Percentiles rank a stretch among this genome's conserved stretches.
These are phyloP conservation scores for Hemisphaericaspora xylofermentans DNA, from an alignment of 1,139 yeast genomes.

Conservation along the genomic window DNA sequence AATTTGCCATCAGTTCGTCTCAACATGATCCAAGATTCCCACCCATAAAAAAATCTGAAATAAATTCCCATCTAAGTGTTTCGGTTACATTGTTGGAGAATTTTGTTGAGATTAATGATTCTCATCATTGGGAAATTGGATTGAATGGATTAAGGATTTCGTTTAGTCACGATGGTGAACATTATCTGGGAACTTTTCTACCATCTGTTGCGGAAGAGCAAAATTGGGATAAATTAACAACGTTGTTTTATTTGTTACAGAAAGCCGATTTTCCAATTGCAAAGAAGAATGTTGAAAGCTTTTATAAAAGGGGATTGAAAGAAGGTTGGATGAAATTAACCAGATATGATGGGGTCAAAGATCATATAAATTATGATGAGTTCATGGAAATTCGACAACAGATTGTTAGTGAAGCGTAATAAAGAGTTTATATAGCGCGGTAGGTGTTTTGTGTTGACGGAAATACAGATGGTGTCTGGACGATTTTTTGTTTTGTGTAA, in stretches of 20 bases:
- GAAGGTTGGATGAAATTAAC: slow-evolving; percentile 39
- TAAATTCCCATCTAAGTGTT: slow-evolving; percentile 39
- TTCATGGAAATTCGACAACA: slow-evolving; percentile 18
- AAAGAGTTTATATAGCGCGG: too few species aligned
- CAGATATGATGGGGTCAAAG: slow-evolving; percentile 41
- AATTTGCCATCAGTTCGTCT: slow-evolving; percentile 67
- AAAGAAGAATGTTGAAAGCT: slow-evolving; percentile 20
- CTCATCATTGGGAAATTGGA: slow-evolving; percentile 80
- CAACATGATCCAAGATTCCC: slow-evolving; percentile 74
- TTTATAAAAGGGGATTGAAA: slow-evolving; percentile 30
- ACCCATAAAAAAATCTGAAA: slow-evolving; percentile 59
- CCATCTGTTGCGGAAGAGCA: slow-evolving; percentile 94
- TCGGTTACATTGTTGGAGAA: slow-evolving; percentile 66
- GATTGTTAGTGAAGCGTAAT: not conserved
- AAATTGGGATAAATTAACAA: slow-evolving; percentile 73
- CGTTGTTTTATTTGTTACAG: slow-evolving; percentile 64
- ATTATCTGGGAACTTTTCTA: slow-evolving; percentile 73
- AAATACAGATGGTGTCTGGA: not conserved
- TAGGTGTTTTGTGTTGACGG: too few species aligned
- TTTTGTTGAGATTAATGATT: slow-evolving; percentile 51
- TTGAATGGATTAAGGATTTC: slow-evolving; percentile 72
- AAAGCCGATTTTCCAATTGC: slow-evolving; percentile 56
- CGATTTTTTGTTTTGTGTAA: not conserved
- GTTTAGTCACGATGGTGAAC: slow-evolving; percentile 35
- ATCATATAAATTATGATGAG: slow-evolving; percentile 26